phyloP scores from a whole-genome alignment of 176 grass and related monocot genomes.

The Triticum aestivum region DNA sequence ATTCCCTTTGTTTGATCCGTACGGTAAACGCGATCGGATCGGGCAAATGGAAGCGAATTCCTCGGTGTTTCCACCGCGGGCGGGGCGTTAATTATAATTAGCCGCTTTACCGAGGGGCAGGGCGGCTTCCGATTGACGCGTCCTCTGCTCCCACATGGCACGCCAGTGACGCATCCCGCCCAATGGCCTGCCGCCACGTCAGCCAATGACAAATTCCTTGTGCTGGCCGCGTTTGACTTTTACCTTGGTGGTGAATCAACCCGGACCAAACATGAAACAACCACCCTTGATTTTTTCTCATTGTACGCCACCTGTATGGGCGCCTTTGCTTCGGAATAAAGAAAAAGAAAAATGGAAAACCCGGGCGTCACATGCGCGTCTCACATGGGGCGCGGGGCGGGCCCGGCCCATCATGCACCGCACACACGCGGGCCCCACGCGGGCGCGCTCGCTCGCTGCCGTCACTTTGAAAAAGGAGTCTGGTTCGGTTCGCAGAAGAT shows the following conservation, averaged over 20 bases:
- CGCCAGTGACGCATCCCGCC: slow-evolving; percentile 49
- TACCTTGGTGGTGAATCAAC: slow-evolving; percentile 45
- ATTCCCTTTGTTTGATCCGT: slow-evolving; percentile 25
- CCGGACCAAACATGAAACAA: not conserved
- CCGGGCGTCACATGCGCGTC: slow-evolving; percentile 36
- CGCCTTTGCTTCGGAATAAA: slow-evolving; percentile 48
- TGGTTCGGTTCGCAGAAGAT: not conserved
- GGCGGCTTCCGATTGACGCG: slow-evolving; percentile 25
- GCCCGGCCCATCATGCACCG: slow-evolving; percentile 37
- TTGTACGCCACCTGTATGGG: slow-evolving; percentile 19
- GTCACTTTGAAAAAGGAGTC: slow-evolving; percentile 40
- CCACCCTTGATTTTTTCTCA: not conserved
- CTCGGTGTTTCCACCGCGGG: slow-evolving; percentile 30
- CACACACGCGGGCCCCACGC: slow-evolving; percentile 30
- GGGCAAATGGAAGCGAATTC: slow-evolving; percentile 15
- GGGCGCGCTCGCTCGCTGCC: not conserved
- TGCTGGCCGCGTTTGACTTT: slow-evolving; percentile 47
- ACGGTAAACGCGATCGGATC: not conserved
- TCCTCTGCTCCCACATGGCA: slow-evolving; percentile 21
- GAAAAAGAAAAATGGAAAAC: slow-evolving; percentile 33
- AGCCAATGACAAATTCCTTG: slow-evolving; percentile 36
- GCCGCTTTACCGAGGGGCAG: slow-evolving; percentile 33
- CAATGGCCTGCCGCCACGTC: slow-evolving; percentile 59
- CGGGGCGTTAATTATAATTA: slow-evolving; percentile 21
- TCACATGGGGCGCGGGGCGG: slow-evolving; percentile 35